Conservation (phyloP, 2,329 filamentous ascomycete species). For the Aureobasidium sp. region DNA sequence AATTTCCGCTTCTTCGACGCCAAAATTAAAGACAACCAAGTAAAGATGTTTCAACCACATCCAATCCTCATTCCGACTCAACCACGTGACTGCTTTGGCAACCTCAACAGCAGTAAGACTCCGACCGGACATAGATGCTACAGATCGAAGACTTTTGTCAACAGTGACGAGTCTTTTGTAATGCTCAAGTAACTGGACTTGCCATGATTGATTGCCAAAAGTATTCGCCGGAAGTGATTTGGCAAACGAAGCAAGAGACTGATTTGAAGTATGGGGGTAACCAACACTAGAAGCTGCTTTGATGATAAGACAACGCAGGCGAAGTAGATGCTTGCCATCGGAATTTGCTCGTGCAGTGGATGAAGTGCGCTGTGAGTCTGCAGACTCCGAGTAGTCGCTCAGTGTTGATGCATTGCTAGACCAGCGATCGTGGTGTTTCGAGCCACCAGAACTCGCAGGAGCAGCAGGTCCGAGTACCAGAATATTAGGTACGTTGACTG, state of each 20-base stretch:
- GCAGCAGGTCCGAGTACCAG: slow-evolving; percentile 66
- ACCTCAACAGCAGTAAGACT: slow-evolving; percentile 65
- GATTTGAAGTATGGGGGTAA: slow-evolving; percentile 53
- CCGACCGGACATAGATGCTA: slow-evolving; percentile 48
- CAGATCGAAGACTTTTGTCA: slow-evolving; percentile 57
- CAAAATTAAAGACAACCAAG: slow-evolving; percentile 74
- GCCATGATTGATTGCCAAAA: slow-evolving; percentile 65
- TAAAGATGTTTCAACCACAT: slow-evolving; percentile 75
- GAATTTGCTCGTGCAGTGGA: slow-evolving; percentile 62
- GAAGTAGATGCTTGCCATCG: slow-evolving; percentile 69
- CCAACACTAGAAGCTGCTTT: slow-evolving; percentile 82
- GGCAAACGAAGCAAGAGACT: slow-evolving; percentile 65
- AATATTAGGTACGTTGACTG: slow-evolving; percentile 69
- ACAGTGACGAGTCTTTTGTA: slow-evolving; percentile 73
- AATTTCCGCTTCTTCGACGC: slow-evolving; percentile 66
- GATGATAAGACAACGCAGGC: slow-evolving; percentile 69
- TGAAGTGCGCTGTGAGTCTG: slow-evolving; percentile 52
- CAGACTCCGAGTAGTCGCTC: slow-evolving; percentile 67
- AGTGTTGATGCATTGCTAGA: slow-evolving; percentile 67
- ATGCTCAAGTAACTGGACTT: slow-evolving; percentile 61
- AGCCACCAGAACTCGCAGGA: slow-evolving; percentile 25
- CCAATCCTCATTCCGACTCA: slow-evolving; percentile 65
- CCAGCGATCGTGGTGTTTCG: slow-evolving; percentile 60
- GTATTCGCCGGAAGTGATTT: slow-evolving; percentile 65
- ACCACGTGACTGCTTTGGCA: slow-evolving; percentile 67